Evolutionary conservation across 768 basidiomycete genomes (phyloP).

Genomic region (Trametes meyenii): DNA sequence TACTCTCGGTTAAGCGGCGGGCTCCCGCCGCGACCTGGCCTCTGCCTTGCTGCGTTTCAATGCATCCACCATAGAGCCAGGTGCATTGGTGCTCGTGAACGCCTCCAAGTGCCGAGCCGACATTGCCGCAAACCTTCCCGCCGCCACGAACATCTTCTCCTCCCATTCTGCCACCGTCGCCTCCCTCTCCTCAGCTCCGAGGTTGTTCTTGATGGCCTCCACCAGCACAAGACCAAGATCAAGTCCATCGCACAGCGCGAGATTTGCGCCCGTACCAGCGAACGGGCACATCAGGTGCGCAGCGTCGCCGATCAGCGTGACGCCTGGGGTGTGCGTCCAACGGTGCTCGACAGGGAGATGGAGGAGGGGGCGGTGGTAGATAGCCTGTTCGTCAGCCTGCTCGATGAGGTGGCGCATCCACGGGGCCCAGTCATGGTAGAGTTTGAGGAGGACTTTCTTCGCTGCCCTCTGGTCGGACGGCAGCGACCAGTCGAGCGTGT

Average conservation of each 20-base stretch:
- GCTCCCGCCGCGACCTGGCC: no score
- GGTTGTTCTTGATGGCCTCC: conserved; percentile 3
- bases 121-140: conserved; percentile 1
- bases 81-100: no score
- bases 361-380: conserved; percentile 21
- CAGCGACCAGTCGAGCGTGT: conserved; percentile 12
- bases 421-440: conserved; percentile 14
- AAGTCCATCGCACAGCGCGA: conserved; percentile 35
- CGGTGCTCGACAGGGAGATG: conserved; percentile 16
- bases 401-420: conserved; percentile 17
- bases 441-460: conserved; percentile 11
- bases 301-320: conserved; percentile 32
- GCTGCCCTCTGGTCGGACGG: conserved; percentile 12
- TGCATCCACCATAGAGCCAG: no score
- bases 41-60: no score
- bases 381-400: conserved; percentile 5
- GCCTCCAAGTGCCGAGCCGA: conserved; percentile 8
- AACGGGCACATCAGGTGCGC: conserved; percentile 43
- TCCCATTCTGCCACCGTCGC: conserved; percentile 9
- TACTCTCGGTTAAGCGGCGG: no score
- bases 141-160: conserved; percentile 9
- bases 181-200: conserved; percentile 2
- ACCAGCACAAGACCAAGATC: conserved; percentile 17
- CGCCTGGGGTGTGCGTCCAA: conserved; percentile 18
- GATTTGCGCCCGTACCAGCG: conserved; percentile 40